phyloP scores from a whole-genome alignment of 345 rosid genomes.

The Pseudoturritis turrita region DNA sequence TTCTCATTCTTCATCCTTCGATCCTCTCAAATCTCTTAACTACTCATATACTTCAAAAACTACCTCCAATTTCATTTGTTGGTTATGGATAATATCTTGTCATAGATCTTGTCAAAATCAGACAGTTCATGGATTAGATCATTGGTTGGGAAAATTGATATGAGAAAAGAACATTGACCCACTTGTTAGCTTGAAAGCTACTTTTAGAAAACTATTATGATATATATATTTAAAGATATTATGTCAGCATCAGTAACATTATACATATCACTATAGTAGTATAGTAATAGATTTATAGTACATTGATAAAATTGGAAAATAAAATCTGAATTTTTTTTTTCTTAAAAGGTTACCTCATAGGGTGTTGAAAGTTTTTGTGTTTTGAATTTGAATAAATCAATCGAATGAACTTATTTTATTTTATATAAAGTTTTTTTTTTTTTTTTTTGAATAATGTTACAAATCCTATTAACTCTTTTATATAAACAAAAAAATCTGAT shows the following conservation, averaged over 20 bases:
- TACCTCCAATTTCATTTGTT: neutral
- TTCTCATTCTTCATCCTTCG: conserved; percentile 7
- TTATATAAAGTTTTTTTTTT: too few relatives aligned
- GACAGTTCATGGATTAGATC: conserved; percentile 29
- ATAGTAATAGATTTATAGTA: conserved; percentile 11
- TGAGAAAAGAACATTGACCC: conserved; percentile 21
- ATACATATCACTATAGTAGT: neutral
- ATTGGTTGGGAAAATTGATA: conserved; percentile 21
- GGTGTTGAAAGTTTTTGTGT: neutral
- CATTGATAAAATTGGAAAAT: neutral
- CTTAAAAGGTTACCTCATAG: neutral
- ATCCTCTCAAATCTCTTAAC: conserved; percentile 18
- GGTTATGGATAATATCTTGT: conserved; percentile 31
- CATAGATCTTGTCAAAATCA: conserved; percentile 30
- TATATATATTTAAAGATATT: neutral
- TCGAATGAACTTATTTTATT: too few relatives aligned
- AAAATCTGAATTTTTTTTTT: neutral
- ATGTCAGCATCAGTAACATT: conserved; percentile 16
- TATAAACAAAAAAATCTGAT: too few relatives aligned
- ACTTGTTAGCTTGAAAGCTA: conserved; percentile 24
- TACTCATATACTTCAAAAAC: conserved; percentile 10
- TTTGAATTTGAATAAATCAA: too few relatives aligned
- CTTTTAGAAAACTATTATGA: neutral
- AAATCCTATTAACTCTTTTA: too few relatives aligned
- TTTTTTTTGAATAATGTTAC: too few relatives aligned